A percentile compares a stretch with the other conserved stretches of the same genome.
These are phyloP conservation scores for Oemleria cerasiformis DNA, from an alignment of 306 rosid genomes.

Conservation along the genomic window DNA sequence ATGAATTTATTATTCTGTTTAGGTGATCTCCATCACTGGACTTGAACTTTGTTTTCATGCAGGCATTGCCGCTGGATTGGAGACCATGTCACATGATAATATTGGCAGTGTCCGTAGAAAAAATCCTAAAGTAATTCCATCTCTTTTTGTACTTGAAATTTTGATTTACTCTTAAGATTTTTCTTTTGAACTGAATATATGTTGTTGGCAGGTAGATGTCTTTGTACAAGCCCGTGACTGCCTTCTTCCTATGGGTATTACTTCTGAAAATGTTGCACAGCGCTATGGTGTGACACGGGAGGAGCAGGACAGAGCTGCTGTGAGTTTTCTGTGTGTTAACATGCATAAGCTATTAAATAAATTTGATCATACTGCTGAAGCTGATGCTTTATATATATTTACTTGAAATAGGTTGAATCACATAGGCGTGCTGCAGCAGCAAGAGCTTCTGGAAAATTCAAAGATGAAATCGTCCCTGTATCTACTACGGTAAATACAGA, in stretches of 20 bases:
- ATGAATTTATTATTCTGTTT: neutral
- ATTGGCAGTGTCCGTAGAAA: constrained; percentile 23
- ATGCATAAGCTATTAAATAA: constrained; percentile 7
- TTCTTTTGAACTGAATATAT: constrained; percentile 15
- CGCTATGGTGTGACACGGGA: constrained; percentile 73
- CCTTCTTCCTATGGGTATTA: constrained; percentile 87
- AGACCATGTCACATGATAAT: constrained; percentile 57
- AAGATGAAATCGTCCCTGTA: constrained; percentile 84
- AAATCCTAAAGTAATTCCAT: constrained; percentile 58
- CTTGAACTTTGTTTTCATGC: constrained; percentile 24
- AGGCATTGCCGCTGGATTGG: constrained; percentile 94
- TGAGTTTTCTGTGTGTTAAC: constrained; percentile 41
- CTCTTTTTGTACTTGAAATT: neutral
- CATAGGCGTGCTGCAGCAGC: constrained; percentile 91
- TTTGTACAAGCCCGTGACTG: constrained; percentile 80
- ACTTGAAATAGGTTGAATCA: constrained; percentile 64
- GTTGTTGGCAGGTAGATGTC: constrained; percentile 40
- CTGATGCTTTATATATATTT: neutral
- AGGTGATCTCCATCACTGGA: constrained; percentile 5
- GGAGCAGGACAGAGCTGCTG: constrained; percentile 95
- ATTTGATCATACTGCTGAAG: neutral
- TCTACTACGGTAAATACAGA: constrained; percentile 61
- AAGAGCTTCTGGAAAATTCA: constrained; percentile 73
- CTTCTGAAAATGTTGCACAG: constrained; percentile 88
- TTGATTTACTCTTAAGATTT: neutral